These are phyloP conservation scores for Aspergillus avenaceus DNA, from an alignment of 495 filamentous ascomycete genomes.

Conservation along the genomic window DNA sequence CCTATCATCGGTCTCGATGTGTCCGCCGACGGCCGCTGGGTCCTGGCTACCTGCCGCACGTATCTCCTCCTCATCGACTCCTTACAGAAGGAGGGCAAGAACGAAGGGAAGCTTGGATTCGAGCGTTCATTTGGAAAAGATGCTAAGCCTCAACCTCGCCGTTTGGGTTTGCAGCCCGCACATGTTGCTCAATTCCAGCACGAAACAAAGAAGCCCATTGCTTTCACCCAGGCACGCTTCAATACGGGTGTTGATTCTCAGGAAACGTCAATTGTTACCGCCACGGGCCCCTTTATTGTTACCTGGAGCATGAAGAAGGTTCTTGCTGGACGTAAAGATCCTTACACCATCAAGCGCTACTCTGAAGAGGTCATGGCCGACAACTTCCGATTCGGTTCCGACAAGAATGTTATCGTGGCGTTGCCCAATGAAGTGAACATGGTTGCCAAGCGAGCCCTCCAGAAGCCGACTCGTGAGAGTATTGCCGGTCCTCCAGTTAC, in stretches of 20 bases:
- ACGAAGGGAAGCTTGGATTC: slow-evolving; percentile 95
- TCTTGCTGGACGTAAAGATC: slow-evolving; percentile 69
- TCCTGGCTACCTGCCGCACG: slow-evolving; percentile 89
- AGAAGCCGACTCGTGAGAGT: slow-evolving; percentile 87
- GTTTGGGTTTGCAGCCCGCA: slow-evolving; percentile 77
- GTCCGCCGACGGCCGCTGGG: slow-evolving; percentile 90
- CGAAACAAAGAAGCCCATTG: slow-evolving; percentile 80
- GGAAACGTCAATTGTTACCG: slow-evolving; percentile 91
- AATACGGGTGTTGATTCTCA: slow-evolving; percentile 78
- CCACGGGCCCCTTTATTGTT: slow-evolving; percentile 95
- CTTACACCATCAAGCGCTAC: slow-evolving; percentile 95
- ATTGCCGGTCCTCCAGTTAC: slow-evolving; percentile 67
- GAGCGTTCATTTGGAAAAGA: slow-evolving; percentile 91
- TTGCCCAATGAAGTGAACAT: slow-evolving; percentile 97
- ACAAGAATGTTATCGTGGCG: slow-evolving; percentile 97
- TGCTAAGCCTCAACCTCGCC: slow-evolving; percentile 86
- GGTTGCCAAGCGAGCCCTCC: slow-evolving; percentile 79
- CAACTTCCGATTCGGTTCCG: slow-evolving; percentile 94
- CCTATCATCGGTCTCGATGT: slow-evolving; percentile 93
- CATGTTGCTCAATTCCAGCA: slow-evolving; percentile 97
- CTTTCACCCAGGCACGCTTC: slow-evolving; percentile 89
- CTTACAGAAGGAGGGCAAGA: slow-evolving; percentile 87
- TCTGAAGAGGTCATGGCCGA: slow-evolving; percentile 95
- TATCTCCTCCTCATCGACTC: slow-evolving; percentile 93
- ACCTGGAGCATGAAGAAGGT: slow-evolving; percentile 95